Percentiles rank a stretch among this genome's conserved stretches.
phyloP scores from a whole-genome alignment of 345 rosid species.

The Euclidium syriacum region DNA sequence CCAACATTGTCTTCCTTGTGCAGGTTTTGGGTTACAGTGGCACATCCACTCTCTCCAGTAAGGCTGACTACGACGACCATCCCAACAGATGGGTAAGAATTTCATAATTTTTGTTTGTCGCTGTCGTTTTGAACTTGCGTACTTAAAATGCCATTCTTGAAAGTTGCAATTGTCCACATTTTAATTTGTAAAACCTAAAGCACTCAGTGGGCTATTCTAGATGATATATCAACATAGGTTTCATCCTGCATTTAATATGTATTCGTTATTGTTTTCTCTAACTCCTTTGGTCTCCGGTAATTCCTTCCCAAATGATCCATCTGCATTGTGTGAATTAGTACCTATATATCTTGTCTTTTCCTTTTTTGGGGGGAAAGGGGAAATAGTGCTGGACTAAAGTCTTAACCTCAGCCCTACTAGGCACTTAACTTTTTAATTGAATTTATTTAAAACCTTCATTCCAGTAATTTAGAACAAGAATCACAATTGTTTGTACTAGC shows the following conservation, averaged over 20 bases:
- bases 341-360: background rate
- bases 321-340: background rate
- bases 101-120: background rate
- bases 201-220: background rate
- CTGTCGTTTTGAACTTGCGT: background rate
- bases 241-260: background rate
- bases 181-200: background rate
- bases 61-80: slow-evolving; percentile 48
- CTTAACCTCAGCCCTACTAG: background rate
- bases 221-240: slow-evolving; percentile 1
- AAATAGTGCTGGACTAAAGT: background rate
- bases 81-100: slow-evolving; percentile 77
- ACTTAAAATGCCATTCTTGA: background rate
- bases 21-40: slow-evolving; percentile 75
- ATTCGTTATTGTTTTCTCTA: background rate
- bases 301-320: background rate
- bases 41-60: slow-evolving; percentile 65
- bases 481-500: background rate
- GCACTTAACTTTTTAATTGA: background rate
- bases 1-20: slow-evolving; percentile 14
- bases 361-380: background rate
- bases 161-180: background rate
- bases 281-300: background rate
- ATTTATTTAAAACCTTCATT: background rate
- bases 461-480: background rate